Base-by-base conservation (phyloP, 2,329 filamentous ascomycete genomes). In the Gnomoniopsis smithogilvyi region DNA sequence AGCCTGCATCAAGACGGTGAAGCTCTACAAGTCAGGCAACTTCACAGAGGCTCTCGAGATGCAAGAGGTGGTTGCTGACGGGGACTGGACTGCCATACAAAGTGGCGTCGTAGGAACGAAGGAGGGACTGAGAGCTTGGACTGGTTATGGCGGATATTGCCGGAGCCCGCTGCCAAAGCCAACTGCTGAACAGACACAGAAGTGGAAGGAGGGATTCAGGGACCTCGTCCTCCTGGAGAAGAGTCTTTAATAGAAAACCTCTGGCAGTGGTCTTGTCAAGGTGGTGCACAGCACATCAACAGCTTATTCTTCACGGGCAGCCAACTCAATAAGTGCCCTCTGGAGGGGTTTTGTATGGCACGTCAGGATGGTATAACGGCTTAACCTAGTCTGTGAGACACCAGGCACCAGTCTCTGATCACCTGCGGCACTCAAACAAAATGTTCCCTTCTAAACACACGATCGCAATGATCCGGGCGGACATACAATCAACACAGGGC, bases 21-120 rank as follows among this genome's bases (percentile, higher is more conserved):
- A 86, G 63, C 76, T 90, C 6, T 90, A 82, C 69, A 75, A 78
- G 53, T 70, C 79, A 45, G 87, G 86, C 22, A 78, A 82, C 61
- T 67, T 82, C 41, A 72, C 76, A 30, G 85, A 89, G 67, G 88
- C 88, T 1, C 80, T 82, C 66, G 80, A 78, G 64, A 71, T 89
- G 71, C 88, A 91, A 72, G 86, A 84, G 49, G 73, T 85, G 22
- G 77, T 92, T 47, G 85, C 87, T 48, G 77, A 81, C 52, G 89
- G 86, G 49, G 89, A 92, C 74, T 91, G 88, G 88, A 84, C 81
- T 3, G 86, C 86, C 33, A 91, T 90, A 61, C 82, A 88, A 67
- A 84, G 86, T 58, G 89, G 88, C 50, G 86, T 92, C 57, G 82
- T 90, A 30, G 87, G 87, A 49, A 87, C 88, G 65, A 92, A 91